These are phyloP conservation scores for Penicillium sp. DNA, from an alignment of 2,329 filamentous ascomycete genomes.

Conservation along the genomic window DNA sequence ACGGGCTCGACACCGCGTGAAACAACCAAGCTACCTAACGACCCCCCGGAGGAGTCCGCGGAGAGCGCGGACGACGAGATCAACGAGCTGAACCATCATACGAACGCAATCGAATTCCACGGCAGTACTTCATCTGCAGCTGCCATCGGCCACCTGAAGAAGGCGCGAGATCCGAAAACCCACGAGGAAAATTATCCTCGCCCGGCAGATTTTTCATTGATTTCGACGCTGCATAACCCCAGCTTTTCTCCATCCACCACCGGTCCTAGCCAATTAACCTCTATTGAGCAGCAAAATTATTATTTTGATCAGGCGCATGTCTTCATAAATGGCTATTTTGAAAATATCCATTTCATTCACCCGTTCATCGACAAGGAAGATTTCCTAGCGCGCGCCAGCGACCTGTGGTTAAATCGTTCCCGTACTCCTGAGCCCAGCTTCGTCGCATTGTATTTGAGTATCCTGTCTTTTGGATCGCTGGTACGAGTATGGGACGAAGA, in stretches of 20 bases:
- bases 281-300: slow-evolving; percentile 34
- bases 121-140: slow-evolving; percentile 50
- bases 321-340: slow-evolving; percentile 51
- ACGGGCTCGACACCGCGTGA: slow-evolving; percentile 21
- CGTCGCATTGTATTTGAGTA: slow-evolving; percentile 49
- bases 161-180: slow-evolving; percentile 25
- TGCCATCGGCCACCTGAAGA: slow-evolving; percentile 45
- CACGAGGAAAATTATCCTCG: slow-evolving; percentile 13
- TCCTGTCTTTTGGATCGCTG: slow-evolving; percentile 49
- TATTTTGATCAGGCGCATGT: slow-evolving; percentile 47
- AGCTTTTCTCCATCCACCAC: slow-evolving; percentile 39
- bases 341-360: slow-evolving; percentile 51
- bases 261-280: slow-evolving; percentile 20
- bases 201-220: slow-evolving; percentile 37
- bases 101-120: slow-evolving; percentile 50
- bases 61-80: slow-evolving; percentile 40
- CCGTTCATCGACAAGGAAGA: slow-evolving; percentile 49
- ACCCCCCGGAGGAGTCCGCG: slow-evolving; percentile 22
- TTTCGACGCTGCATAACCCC: slow-evolving; percentile 49
- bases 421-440: slow-evolving; percentile 42
- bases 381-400: slow-evolving; percentile 46
- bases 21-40: slow-evolving; percentile 11
- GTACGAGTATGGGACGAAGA: slow-evolving; percentile 47
- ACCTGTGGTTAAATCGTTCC: slow-evolving; percentile 42
- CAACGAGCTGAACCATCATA: slow-evolving; percentile 48